Evolutionary conservation across 768 basidiomycete genomes (phyloP), one percentile per base, ranked within the genome.

Genomic region (Leccinum obscurum): DNA sequence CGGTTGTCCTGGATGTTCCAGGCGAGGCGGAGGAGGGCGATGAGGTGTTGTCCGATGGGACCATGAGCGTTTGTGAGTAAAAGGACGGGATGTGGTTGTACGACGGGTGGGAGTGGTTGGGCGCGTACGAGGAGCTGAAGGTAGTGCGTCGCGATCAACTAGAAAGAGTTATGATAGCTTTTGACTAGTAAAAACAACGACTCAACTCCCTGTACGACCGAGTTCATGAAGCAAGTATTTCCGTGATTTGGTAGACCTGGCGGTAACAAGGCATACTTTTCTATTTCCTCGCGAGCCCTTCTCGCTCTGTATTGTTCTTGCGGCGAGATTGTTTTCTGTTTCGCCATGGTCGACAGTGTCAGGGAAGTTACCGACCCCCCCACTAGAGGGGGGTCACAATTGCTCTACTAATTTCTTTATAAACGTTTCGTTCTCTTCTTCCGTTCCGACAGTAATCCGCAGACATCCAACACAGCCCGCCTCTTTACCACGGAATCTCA

Each of bases 171-270:
- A 6, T n/a, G 22, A 15, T 17, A 39, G 37, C 34, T 30, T 30
- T 30, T 30, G 4, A 34, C 11, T 11, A 34, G 46, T 2, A 1
- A 17, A 17, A 6, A 51, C 8, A 20, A 87, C 65, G 76, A 89
- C 90, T 41, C 89, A 44, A 44, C 44, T 44, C 9, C 91, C 72
- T 98, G 95, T 30, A 98, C 78, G 32, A 94, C 92, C 34, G 93
- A 94, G 75, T 96, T 98, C 89, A 95, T 92, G 76, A 95, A 98
- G 75, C 95, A 98, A 0, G 94, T 96, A 72, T 92, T 92, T 48
- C 89, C 88, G 76, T 92, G 89, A 70, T 93, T 93, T 50, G 85
- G 68, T 24, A 93, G 78, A 6, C 90, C 90, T 4, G 90, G 89
- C 0, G 90, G 90, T 10, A 91, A 77, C 46, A 81, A 77, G 0